Evolutionary conservation across 768 basidiomycete genomes (phyloP).

Genomic region (Hydnum rufescens): DNA sequence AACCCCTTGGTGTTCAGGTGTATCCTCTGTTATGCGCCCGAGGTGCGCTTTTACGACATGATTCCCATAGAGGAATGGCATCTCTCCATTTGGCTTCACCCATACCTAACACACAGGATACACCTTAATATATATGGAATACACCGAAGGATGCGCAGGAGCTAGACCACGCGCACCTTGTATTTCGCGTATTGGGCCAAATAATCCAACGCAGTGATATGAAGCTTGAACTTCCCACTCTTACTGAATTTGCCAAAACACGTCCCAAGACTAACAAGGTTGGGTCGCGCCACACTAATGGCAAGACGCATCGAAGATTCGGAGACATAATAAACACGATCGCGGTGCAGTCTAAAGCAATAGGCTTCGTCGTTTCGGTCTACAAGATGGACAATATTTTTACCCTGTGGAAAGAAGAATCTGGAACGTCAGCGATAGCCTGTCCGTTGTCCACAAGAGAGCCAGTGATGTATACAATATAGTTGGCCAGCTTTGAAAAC

Average conservation of each 20-base stretch:
- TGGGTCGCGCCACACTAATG: constrained; percentile 80
- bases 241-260: constrained; percentile 98
- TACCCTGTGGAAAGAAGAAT: constrained; percentile 37
- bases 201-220: constrained; percentile 83
- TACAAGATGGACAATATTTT: constrained; percentile 87
- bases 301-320: constrained; percentile 84
- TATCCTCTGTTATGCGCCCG: constrained; percentile 97
- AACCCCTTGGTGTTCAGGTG: constrained; percentile 96
- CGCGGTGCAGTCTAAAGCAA: constrained; percentile 88
- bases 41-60: constrained; percentile 96
- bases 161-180: constrained; percentile 39
- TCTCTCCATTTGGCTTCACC: constrained; percentile 98
- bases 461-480: constrained; percentile 72
- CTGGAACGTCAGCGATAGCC: too few relatives aligned
- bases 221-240: constrained; percentile 92
- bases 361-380: constrained; percentile 88
- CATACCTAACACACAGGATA: constrained; percentile 42
- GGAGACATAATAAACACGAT: constrained; percentile 92
- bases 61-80: constrained; percentile 98
- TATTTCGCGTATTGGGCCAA: constrained; percentile 93
- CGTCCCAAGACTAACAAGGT: constrained; percentile 81
- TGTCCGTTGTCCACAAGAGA: background rate
- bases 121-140: background rate
- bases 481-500: constrained; percentile 93
- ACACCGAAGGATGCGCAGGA: background rate